Evolutionary conservation across 148 eudicot genomes (phyloP), one percentile per base, ranked within the genome.

Genomic region (Silene latifolia): DNA sequence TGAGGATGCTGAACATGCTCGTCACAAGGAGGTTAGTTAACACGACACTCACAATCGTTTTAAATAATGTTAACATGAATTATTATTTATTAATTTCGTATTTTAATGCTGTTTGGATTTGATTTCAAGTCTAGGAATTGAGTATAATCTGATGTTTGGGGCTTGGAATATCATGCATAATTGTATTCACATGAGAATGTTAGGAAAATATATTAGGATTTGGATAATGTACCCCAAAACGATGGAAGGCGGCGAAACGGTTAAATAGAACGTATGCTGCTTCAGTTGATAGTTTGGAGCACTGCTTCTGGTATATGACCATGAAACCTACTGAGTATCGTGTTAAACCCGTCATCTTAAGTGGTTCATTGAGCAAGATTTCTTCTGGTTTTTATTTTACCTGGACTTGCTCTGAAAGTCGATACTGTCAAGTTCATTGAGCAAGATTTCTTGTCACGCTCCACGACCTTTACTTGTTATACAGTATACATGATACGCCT

Each of bases 21-120:
- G 90, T 75, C 92, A 89, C 78, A 84, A 78, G 79, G 88, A 89
- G 92, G 90, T 87, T 74, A 66, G 90, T n/a, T n/a, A n/a, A n/a
- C n/a, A n/a, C n/a, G n/a, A n/a, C n/a, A n/a, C n/a, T n/a, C n/a
- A n/a, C n/a, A n/a, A n/a, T n/a, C n/a, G n/a, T n/a, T n/a, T n/a
- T n/a, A n/a, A n/a, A n/a, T n/a, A n/a, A n/a, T n/a, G n/a, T n/a
- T n/a, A n/a, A n/a, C n/a, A n/a, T n/a, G 8, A 15, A 47, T n/a
- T 32, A 39, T 19, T 17, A 7, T 18, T 5, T 48, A 25, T 21
- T 35, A 5, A 21, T 5, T 15, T 15, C 0, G 39, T 20, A 47
- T 20, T 23, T 69, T 69, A 39, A 24, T 3, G 24, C 51, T 39
- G 3, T 66, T 35, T 39, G 20, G 24, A 27, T 29, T 63, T 59